A percentile compares a stretch with the other conserved stretches of the same genome.
Conservation (phyloP, 139 green algal species). For the Ettlia oleoabundans region DNA sequence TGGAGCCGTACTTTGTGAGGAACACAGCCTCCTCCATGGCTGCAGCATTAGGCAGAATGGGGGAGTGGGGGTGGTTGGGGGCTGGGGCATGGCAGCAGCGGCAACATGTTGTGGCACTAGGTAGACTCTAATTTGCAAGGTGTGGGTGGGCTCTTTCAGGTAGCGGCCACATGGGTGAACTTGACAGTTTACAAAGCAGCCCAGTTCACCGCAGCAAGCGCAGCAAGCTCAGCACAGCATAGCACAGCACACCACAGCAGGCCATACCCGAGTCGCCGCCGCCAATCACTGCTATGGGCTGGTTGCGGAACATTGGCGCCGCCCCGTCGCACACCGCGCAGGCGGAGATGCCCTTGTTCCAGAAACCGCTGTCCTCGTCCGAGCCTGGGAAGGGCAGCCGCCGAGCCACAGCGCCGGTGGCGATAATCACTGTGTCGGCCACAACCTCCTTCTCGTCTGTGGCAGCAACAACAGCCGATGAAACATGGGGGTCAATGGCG, state of each 20-base stretch:
- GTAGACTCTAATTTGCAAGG: too few relatives aligned
- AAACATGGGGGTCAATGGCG: neutral
- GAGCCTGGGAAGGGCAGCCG: conserved; percentile 83
- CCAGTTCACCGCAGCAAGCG: too few relatives aligned
- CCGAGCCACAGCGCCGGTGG: conserved; percentile 92
- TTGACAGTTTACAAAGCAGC: too few relatives aligned
- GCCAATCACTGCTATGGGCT: conserved; percentile 82
- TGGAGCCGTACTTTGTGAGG: conserved; percentile 77
- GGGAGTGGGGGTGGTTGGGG: too few relatives aligned
- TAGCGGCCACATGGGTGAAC: too few relatives aligned
- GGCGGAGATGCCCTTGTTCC: conserved; percentile 93
- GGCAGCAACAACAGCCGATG: conserved; percentile 28
- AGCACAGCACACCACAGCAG: too few relatives aligned
- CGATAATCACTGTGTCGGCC: conserved; percentile 92
- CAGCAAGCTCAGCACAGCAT: too few relatives aligned
- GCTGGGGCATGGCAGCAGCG: too few relatives aligned
- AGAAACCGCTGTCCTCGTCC: conserved; percentile 85
- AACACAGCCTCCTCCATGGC: conserved; percentile 86
- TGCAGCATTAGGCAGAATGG: too few relatives aligned
- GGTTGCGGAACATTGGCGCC: conserved; percentile 88
- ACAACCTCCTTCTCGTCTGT: conserved; percentile 62
- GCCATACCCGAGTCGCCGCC: conserved; percentile 77
- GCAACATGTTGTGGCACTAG: too few relatives aligned
- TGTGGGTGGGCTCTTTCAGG: too few relatives aligned
- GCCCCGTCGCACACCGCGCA: conserved; percentile 98